A percentile compares a stretch with the other conserved stretches of the same genome.
These are phyloP conservation scores for Cystobasidium onofrii DNA, from an alignment of 768 basidiomycete species.

Conservation along the genomic window DNA sequence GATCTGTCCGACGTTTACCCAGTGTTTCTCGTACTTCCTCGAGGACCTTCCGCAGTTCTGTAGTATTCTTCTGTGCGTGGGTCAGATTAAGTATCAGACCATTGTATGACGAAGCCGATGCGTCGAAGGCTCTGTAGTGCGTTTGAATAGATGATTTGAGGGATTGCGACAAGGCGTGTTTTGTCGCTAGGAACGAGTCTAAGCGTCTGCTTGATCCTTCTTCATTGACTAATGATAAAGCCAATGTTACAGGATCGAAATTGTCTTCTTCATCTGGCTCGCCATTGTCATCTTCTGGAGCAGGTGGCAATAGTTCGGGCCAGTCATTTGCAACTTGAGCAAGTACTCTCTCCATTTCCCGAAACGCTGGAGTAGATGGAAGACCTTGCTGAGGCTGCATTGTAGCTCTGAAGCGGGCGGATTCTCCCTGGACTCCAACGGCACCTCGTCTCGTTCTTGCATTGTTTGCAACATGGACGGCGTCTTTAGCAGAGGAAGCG, in stretches of 20 bases:
- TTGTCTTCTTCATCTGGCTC: conserved; percentile 43
- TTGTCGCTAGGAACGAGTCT: conserved; percentile 58
- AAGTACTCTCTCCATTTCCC: conserved; percentile 39
- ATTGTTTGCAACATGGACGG: neutral
- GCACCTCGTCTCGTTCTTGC: conserved; percentile 8
- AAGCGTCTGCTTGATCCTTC: conserved; percentile 54
- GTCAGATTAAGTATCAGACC: conserved; percentile 64
- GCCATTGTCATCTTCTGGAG: conserved; percentile 12
- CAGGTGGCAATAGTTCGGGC: conserved; percentile 35
- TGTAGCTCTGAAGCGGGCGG: conserved; percentile 32
- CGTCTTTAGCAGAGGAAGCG: neutral
- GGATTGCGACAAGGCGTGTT: conserved; percentile 66
- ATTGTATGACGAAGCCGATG: conserved; percentile 84
- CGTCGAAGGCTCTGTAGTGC: conserved; percentile 86
- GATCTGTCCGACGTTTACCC: conserved; percentile 76
- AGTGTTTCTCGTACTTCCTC: conserved; percentile 51
- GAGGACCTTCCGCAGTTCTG: conserved; percentile 60
- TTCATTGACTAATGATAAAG: conserved; percentile 75
- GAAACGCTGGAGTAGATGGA: conserved; percentile 41
- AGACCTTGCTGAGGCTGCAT: neutral
- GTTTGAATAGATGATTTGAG: conserved; percentile 82
- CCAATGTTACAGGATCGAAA: conserved; percentile 92
- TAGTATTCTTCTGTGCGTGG: conserved; percentile 66
- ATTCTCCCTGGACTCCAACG: conserved; percentile 30
- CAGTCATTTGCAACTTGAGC: conserved; percentile 34